A percentile compares a stretch with the other conserved stretches of the same genome.
Evolutionary conservation across 768 basidiomycete genomes (phyloP).

Genomic region (Boletus rubropictus): DNA sequence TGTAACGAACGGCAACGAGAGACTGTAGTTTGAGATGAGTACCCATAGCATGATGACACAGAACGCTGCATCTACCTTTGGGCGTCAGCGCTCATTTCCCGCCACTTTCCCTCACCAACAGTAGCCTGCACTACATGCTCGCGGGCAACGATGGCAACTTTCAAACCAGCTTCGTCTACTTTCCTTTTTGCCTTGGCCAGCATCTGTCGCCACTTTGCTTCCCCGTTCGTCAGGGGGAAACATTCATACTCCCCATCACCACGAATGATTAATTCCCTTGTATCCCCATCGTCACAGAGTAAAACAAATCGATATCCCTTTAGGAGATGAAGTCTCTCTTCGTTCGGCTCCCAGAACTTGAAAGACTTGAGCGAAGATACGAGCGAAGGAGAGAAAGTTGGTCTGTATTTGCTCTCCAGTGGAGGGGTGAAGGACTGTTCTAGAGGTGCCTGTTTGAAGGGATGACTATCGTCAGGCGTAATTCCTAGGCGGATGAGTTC

Average conservation of each 20-base stretch:
- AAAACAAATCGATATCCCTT: conserved; percentile 52
- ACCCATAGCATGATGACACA: not conserved
- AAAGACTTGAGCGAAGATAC: conserved; percentile 43
- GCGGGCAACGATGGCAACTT: conserved; percentile 50
- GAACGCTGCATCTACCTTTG: conserved; percentile 36
- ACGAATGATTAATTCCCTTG: conserved; percentile 49
- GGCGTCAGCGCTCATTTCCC: conserved; percentile 45
- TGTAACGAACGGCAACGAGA: conserved; percentile 39
- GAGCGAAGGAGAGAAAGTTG: conserved; percentile 49
- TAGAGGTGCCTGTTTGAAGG: conserved; percentile 33
- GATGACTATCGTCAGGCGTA: conserved; percentile 30
- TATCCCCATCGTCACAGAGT: conserved; percentile 48
- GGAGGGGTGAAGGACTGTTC: conserved; percentile 52
- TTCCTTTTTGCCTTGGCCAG: conserved; percentile 50
- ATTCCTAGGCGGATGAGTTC: conserved; percentile 52
- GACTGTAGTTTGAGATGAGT: conserved; percentile 26
- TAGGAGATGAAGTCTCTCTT: conserved; percentile 54
- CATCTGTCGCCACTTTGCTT: conserved; percentile 45
- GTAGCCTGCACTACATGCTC: conserved; percentile 41
- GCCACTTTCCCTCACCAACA: conserved; percentile 53
- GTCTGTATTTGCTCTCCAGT: conserved; percentile 49
- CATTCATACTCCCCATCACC: conserved; percentile 60
- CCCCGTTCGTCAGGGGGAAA: conserved; percentile 49
- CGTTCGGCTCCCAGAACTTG: conserved; percentile 63
- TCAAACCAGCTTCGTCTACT: conserved; percentile 36